Evolutionary conservation across 345 rosid genomes (phyloP), one percentile per base, ranked within the genome.

Genomic region (Lepidium didymum): DNA sequence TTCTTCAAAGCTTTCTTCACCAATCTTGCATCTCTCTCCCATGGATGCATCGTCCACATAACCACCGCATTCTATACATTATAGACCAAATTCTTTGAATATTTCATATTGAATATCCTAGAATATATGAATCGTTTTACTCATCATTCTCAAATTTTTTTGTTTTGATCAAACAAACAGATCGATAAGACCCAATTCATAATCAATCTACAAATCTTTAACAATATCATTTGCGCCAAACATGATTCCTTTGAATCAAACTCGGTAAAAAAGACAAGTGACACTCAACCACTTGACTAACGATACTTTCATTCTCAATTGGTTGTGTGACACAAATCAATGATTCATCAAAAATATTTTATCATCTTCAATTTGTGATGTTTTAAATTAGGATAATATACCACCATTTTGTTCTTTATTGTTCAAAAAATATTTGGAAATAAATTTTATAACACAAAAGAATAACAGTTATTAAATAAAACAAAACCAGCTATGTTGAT

Each of bases 11-110:
- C 86, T 50, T 87, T 85, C 68, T 83, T 81, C 40, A 87, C 31
- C 78, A 87, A 64, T 55, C 96, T 87, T 1, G 99, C 99, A 60
- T 91, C 99, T 73, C 96, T 88, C 78, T 94, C 96, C 96, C 97
- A 89, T 7, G 95, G 95, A 70, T 94, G 96, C 92, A 80, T 80
- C 1, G 89, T 62, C 87, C 90, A 82, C 41, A 87, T 75, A 44
- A 87, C 81, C 58, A 86, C 67, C 8, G 97, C 96, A 58, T 85
- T 85, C 99, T 92, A 49, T 49, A 59, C 29, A 69, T 46, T 29
- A 46, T 1, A 62, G 1, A 15, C 58, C 45, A 75, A 55, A 44
- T 11, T 23, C 13, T 23, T 21, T 18, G 6, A 56, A 13, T 12
- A 21, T 38, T 56, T 3, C 18, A 29, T 29, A 29, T 29, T 29